Percentiles rank a stretch among this genome's conserved stretches.
Evolutionary conservation across 164 flowering plant genomes (phyloP).

Genomic region (Taxillus chinensis): DNA sequence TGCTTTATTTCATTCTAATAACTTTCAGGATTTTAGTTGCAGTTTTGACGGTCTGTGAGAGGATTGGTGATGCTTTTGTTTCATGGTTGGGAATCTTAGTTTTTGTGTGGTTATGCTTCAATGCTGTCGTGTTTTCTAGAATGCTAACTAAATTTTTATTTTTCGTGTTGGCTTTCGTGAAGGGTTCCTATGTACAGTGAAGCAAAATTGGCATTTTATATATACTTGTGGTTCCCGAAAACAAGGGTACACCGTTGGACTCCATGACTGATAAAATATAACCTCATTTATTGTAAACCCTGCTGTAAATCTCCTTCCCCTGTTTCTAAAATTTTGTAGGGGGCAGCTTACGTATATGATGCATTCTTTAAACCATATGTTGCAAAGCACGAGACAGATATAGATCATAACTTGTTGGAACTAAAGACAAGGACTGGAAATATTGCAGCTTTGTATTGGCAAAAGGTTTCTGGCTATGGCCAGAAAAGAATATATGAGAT

Average conservation of each 20-base stretch:
- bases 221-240: constrained; percentile 89
- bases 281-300: neutral
- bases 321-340: neutral
- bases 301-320: neutral
- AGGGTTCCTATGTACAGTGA: constrained; percentile 99
- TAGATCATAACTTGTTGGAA: constrained; percentile 81
- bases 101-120: neutral
- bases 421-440: constrained; percentile 80
- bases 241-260: constrained; percentile 42
- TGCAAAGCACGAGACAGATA: constrained; percentile 84
- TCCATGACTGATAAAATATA: neutral
- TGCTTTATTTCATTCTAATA: neutral
- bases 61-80: constrained; percentile 76
- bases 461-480: constrained; percentile 69
- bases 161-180: constrained; percentile 9
- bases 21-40: constrained; percentile 88
- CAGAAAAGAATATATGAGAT: constrained; percentile 78
- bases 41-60: constrained; percentile 70
- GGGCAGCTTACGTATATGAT: constrained; percentile 60
- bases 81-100: constrained; percentile 53
- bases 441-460: constrained; percentile 62
- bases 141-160: neutral
- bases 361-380: constrained; percentile 81
- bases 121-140: constrained; percentile 1
- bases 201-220: constrained; percentile 82